Conservation (phyloP, 306 rosid species). For the Hippophae tibetana region DNA sequence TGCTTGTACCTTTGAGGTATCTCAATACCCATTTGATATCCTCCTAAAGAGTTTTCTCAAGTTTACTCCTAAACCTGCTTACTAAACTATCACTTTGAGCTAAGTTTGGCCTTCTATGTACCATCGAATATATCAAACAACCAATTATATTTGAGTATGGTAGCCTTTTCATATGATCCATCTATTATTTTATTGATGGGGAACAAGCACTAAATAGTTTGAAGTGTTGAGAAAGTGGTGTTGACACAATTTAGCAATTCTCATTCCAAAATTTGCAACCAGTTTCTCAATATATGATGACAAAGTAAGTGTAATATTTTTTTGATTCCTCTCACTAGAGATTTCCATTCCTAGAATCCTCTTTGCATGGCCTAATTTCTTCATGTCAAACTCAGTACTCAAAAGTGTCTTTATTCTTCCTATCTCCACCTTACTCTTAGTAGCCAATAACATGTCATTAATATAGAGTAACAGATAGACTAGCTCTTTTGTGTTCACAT, state of each 20-base stretch:
- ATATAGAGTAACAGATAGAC: not conserved
- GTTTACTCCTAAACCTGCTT: not conserved
- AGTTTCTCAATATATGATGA: not conserved
- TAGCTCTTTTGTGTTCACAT: not conserved
- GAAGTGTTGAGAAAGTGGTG: not conserved
- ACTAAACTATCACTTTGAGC: not conserved
- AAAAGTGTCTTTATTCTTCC: not conserved
- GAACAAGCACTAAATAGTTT: not conserved
- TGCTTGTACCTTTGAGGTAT: not conserved
- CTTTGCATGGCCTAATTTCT: not conserved
- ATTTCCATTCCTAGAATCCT: not conserved
- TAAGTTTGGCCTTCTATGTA: not conserved
- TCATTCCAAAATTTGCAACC: not conserved
- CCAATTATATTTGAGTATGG: not conserved
- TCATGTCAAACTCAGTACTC: not conserved
- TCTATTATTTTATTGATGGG: not conserved
- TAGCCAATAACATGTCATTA: not conserved
- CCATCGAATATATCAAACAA: not conserved
- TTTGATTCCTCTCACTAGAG: not conserved
- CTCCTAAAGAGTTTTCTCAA: not conserved
- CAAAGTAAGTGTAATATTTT: not conserved
- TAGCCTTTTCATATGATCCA: not conserved
- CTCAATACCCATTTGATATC: not conserved
- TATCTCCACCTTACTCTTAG: not conserved
- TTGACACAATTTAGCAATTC: not conserved